Conservation (phyloP, 1,284 basidiomycete genomes). For the Leccinum subatratum region DNA sequence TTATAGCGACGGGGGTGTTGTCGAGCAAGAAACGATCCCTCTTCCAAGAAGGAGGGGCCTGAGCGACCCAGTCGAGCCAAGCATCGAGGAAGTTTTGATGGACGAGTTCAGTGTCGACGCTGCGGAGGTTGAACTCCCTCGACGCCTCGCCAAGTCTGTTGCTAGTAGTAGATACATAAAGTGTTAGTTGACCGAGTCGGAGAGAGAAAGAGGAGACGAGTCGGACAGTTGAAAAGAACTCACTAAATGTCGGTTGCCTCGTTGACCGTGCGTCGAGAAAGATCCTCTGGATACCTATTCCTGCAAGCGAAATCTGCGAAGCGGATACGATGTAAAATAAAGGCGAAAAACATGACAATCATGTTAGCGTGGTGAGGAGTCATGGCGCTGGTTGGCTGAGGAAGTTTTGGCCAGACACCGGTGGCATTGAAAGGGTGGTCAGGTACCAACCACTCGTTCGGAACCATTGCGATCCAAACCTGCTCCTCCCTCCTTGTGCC, state of each 20-base stretch:
- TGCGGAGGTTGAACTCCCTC: background rate
- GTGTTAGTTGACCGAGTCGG: too few relatives aligned
- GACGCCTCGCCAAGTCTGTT: background rate
- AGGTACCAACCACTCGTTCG: background rate
- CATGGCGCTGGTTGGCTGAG: background rate
- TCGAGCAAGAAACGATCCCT: background rate
- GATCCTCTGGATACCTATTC: background rate
- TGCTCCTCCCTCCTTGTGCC: background rate
- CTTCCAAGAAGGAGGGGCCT: background rate
- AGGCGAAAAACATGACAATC: background rate
- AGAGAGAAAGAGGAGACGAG: too few relatives aligned
- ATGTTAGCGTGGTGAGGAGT: background rate
- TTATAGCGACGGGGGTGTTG: background rate
- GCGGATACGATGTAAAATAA: too few relatives aligned
- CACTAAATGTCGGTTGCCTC: background rate
- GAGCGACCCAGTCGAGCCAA: background rate
- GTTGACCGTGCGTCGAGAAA: background rate
- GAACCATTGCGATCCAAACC: background rate
- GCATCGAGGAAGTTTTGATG: background rate
- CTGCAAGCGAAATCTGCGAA: background rate
- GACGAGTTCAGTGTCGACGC: background rate
- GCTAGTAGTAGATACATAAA: background rate
- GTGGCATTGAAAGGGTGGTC: background rate
- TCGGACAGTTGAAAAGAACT: too few relatives aligned
- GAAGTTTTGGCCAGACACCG: background rate